Evolutionary conservation across 345 rosid genomes (phyloP), one percentile per base, ranked within the genome.

Genomic region (Salix exigua): DNA sequence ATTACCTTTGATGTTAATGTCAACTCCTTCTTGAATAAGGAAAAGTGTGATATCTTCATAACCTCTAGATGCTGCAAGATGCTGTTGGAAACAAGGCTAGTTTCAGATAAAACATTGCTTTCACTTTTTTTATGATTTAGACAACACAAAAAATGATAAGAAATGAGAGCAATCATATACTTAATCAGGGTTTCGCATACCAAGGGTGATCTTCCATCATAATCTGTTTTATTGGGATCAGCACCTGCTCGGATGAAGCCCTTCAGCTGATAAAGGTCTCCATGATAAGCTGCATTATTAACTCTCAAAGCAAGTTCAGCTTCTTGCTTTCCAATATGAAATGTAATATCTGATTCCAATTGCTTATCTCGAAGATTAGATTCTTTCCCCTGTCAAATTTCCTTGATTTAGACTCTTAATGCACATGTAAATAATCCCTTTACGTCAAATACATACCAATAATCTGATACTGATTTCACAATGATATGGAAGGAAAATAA

Each of bases 301-400:
- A 96, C 91, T 75, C 87, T 92, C 71, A 94, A 82, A 73, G 98
- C 97, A 79, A 94, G 97, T 79, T 96, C 99, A 73, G 92, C 90
- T 88, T 96, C 99, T 87, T 96, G 99, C 86, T 87, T 94, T 66
- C 88, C 94, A 46, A 96, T 94, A 75, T 96, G 97, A 86, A 91
- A 85, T 80, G 91, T 77, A 75, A 96, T 80, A 72, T 96, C 99
- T 10, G 94, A 87, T 81, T 90, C 97, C 74, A 96, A 78, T 77
- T 89, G 89, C 86, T 92, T 92, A 66, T 90, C 76, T 75, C 89
- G 87, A 77, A 89, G 86, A 81, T 87, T 84, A 37, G 89, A 85
- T 72, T 91, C 93, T 53, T 87, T 94, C 65, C 85, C 94, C 99
- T 96, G 89, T 65, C 73, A 85, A 73, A 70, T 76, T 70, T 66